Percentiles rank a stretch among this genome's conserved stretches.
These are phyloP conservation scores for Capsicum baccatum DNA, from an alignment of 257 asterid genomes.

Conservation along the genomic window DNA sequence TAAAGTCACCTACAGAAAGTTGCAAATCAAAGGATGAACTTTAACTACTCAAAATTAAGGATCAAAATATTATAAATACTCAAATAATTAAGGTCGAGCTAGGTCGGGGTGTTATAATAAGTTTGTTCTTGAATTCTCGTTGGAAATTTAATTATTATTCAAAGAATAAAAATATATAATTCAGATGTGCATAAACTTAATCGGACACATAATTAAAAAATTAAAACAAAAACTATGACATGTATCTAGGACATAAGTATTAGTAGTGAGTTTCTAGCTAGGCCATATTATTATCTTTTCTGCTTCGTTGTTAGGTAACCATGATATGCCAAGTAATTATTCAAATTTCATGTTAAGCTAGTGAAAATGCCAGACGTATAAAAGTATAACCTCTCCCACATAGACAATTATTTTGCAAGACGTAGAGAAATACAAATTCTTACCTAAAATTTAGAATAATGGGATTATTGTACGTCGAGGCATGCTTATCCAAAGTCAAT, in stretches of 20 bases:
- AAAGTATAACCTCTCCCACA: background rate
- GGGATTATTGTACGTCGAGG: background rate
- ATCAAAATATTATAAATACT: background rate
- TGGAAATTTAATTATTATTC: no score
- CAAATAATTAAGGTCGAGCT: no score
- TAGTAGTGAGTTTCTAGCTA: background rate
- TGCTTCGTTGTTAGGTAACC: slow-evolving; percentile 27
- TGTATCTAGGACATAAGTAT: background rate
- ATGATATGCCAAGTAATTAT: slow-evolving; percentile 20
- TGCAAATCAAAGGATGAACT: background rate
- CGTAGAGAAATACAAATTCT: slow-evolving; percentile 12
- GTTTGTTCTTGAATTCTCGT: background rate
- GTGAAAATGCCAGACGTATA: background rate
- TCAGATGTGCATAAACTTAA: background rate
- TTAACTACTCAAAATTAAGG: no score
- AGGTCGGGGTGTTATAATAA: no score
- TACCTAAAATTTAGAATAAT: slow-evolving; percentile 28
- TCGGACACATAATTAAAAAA: background rate
- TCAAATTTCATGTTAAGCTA: slow-evolving; percentile 1
- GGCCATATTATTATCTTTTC: background rate
- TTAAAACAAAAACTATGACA: background rate
- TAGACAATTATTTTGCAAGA: slow-evolving; percentile 11
- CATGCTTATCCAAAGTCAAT: slow-evolving; percentile 30
- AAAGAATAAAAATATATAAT: background rate
- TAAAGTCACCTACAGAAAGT: no score